Percentiles rank a stretch among this genome's conserved stretches.
phyloP scores from a whole-genome alignment of 768 basidiomycete genomes.

The Suillus subalutaceus region DNA sequence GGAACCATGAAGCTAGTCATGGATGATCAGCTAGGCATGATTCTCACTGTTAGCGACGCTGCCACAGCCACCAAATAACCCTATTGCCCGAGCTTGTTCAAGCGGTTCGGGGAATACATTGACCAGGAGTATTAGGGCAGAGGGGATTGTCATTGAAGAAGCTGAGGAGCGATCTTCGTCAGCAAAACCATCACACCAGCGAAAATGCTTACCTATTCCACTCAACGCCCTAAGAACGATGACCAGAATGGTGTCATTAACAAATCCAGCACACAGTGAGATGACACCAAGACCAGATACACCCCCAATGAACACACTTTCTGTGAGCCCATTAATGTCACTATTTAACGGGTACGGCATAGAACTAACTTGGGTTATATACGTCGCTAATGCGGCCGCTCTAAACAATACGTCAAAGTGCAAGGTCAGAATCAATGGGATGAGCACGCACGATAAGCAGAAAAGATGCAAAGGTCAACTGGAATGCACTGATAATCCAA shows the following conservation, averaged over 20 bases:
- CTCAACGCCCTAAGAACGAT: constrained; percentile 54
- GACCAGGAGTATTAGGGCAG: constrained; percentile 52
- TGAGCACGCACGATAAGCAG: constrained; percentile 35
- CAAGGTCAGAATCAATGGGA: background rate
- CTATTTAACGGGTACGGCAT: background rate
- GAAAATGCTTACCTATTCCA: constrained; percentile 42
- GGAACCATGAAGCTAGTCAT: background rate
- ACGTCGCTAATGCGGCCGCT: constrained; percentile 43
- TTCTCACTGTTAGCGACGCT: constrained; percentile 46
- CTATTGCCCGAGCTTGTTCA: constrained; percentile 51
- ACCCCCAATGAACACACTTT: constrained; percentile 46
- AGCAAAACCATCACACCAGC: background rate
- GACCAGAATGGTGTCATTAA: constrained; percentile 46
- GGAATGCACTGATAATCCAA: constrained; percentile 48
- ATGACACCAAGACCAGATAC: constrained; percentile 43
- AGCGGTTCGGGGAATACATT: constrained; percentile 49
- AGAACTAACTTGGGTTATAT: constrained; percentile 42
- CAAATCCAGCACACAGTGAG: constrained; percentile 50
- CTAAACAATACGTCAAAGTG: constrained; percentile 20
- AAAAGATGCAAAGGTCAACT: constrained; percentile 46
- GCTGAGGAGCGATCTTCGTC: constrained; percentile 29
- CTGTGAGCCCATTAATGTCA: constrained; percentile 21
- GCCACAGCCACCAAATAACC: constrained; percentile 48
- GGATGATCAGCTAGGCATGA: background rate
- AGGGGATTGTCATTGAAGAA: constrained; percentile 54